Evolutionary conservation across 345 rosid species (phyloP), one percentile per base, ranked within the genome.

Genomic region (Boechera retrofracta): DNA sequence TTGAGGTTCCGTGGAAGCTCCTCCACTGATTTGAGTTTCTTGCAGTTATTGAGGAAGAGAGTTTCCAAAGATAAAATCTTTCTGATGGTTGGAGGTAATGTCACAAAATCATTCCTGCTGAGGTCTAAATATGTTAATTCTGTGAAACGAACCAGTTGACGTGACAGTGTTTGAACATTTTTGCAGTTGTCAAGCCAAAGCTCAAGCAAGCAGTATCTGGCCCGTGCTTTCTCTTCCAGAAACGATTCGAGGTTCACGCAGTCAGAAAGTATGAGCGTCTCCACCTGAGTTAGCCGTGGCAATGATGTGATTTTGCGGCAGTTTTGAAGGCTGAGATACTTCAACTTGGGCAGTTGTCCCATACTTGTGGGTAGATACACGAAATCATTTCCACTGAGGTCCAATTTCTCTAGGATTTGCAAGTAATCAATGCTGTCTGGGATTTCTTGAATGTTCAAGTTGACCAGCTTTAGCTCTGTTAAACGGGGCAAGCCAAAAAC

Each of bases 1-100:
- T 15, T 3, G 42, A 74, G 49, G 36, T 48, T 55, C 36, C 0
- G 26, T 7, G 79, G 79, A 58, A 75, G 63, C 10, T 18, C 63
- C n/a, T 59, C 45, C 48, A 76, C 12, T 31, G 38, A 38, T 52
- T 0, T 32, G 38, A 76, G 74, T 28, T 60, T 52, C 28, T 59
- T 67, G 55, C 79, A 76, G 12, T 76, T 67, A 0, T 60, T 61
- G 44, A 76, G 26, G 56, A 4, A 68, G 36, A 76, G 74, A 15
- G 79, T 69, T 59, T 0, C 21, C 8, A 68, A 6, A 0, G 16
- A 33, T 2, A 16, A 35, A 5, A 67, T 18, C 1, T 11, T 0
- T 32, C 0, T 32, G 44, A 67, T 67, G 42, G 29, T 47, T n/a
- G 4, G 0, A 2, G 58, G 71, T 0, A 66, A 0, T 29, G 13